A percentile compares a stretch with the other conserved stretches of the same genome.
Conservation (phyloP, 148 eudicot genomes). For the Beta vulgaris region DNA sequence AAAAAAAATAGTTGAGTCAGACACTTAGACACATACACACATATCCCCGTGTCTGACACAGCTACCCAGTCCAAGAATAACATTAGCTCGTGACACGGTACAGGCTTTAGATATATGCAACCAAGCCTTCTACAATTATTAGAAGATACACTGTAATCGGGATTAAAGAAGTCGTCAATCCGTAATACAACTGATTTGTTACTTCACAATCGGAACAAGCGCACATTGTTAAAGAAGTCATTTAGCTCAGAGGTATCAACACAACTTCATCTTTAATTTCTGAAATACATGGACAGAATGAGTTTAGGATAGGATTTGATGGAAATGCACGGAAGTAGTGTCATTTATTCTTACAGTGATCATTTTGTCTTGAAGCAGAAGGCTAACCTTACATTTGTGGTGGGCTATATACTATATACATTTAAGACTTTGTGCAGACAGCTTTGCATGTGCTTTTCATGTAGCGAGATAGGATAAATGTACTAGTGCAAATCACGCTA, state of each 20-base stretch:
- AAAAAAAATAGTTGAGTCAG: too few relatives aligned
- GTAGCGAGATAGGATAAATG: neutral
- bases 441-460: slow-evolving; percentile 1
- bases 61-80: too few relatives aligned
- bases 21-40: too few relatives aligned
- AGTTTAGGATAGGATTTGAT: neutral
- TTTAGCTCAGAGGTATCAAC: neutral
- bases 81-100: too few relatives aligned
- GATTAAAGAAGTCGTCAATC: neutral
- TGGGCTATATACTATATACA: slow-evolving; percentile 7
- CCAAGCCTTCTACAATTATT: too few relatives aligned
- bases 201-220: neutral
- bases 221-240: neutral
- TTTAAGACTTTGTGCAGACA: slow-evolving; percentile 9
- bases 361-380: slow-evolving; percentile 16
- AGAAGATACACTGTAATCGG: too few relatives aligned
- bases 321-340: neutral
- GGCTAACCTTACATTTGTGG: slow-evolving; percentile 5
- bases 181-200: neutral
- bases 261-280: neutral
- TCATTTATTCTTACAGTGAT: slow-evolving; percentile 4
- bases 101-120: too few relatives aligned
- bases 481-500: neutral
- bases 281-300: neutral
- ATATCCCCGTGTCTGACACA: neutral